Evolutionary conservation across 108 stramenopile genomes (phyloP), one percentile per base, ranked within the genome.

Genomic region (Skeletonema menzelii): DNA sequence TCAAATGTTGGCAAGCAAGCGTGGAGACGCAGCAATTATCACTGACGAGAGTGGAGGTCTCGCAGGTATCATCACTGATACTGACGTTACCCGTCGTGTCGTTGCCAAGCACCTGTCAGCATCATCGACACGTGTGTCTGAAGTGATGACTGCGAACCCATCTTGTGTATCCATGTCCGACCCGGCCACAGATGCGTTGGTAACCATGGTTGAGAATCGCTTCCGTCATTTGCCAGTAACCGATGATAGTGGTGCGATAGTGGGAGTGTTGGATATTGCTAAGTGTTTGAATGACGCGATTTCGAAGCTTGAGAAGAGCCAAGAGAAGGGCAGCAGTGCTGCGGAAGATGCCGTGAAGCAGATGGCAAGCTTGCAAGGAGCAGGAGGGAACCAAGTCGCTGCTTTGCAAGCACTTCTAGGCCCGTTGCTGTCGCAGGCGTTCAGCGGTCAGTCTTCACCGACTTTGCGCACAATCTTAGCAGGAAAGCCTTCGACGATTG

Each of bases 261-360:
- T 92, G 27, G 97, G 97, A 2, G 64, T 97, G 59, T 81, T 98
- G 55, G 96, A 96, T 73, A 98, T 98, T 59, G 97, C 95, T 5
- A 97, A 97, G 72, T 97, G 96, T 55, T 75, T 98, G 82, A 94
- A 96, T 79, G 96, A 97, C 77, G 97, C 96, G 2, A 94, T 98
- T 59, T 72, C 82, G n/a, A 88, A 94, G 74, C 84, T 98, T 8
- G 96, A 97, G 71, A 92, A 86, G 70, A 67, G 77, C 5, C 42
- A 86, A 19, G 70, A 79, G 34, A 90, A 87, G 70, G 82, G 46
- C 65, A 72, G 69, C 17, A 80, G 74, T 27, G 81, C 82, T 4
- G 86, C 86, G 24, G 85, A 85, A n/a, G 88, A 87, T 47, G 90
- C 89, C 8, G 82, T 88, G 44, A 76, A 78, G 56, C 80, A 87